phyloP scores from a whole-genome alignment of 2,329 filamentous ascomycete species.

The Aureobasidium zeae region DNA sequence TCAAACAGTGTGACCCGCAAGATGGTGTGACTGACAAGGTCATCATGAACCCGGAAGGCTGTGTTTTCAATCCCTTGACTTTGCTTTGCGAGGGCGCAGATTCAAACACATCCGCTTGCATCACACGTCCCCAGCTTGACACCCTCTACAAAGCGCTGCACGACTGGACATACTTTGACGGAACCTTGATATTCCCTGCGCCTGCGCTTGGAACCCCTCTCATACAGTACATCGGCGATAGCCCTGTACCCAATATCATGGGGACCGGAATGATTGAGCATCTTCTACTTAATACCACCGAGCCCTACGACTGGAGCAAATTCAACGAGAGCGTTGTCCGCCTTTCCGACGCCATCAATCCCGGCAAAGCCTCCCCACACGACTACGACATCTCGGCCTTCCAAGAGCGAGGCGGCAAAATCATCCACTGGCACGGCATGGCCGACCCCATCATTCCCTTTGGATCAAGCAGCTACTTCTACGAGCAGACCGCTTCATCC shows the following conservation, averaged over 20 bases:
- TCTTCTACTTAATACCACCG: conserved; percentile 22
- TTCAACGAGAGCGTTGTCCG: conserved; percentile 35
- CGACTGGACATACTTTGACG: conserved; percentile 34
- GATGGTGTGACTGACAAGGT: conserved; percentile 43
- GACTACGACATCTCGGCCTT: conserved; percentile 31
- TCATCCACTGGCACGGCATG: conserved; percentile 36
- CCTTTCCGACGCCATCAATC: conserved; percentile 33
- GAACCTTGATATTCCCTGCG: conserved; percentile 35
- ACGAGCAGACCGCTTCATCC: conserved; percentile 36
- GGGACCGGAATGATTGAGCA: conserved; percentile 1
- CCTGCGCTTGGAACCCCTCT: conserved; percentile 41
- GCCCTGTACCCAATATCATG: neutral
- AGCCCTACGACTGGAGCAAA: conserved; percentile 33
- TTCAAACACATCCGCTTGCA: conserved; percentile 34
- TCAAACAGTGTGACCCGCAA: conserved; percentile 43
- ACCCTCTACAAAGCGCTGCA: conserved; percentile 36
- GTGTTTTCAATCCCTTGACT: conserved; percentile 33
- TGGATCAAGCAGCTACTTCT: conserved; percentile 41
- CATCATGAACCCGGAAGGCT: conserved; percentile 37
- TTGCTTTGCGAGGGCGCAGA: conserved; percentile 31
- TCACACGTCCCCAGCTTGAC: conserved; percentile 37
- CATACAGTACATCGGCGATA: conserved; percentile 19
- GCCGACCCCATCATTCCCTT: conserved; percentile 38
- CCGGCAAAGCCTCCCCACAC: conserved; percentile 28
- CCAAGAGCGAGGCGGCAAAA: conserved; percentile 34